Percentiles rank a stretch among this genome's conserved stretches.
These are phyloP conservation scores for Umbellularia californica DNA, from an alignment of 164 flowering plant genomes.

Conservation along the genomic window DNA sequence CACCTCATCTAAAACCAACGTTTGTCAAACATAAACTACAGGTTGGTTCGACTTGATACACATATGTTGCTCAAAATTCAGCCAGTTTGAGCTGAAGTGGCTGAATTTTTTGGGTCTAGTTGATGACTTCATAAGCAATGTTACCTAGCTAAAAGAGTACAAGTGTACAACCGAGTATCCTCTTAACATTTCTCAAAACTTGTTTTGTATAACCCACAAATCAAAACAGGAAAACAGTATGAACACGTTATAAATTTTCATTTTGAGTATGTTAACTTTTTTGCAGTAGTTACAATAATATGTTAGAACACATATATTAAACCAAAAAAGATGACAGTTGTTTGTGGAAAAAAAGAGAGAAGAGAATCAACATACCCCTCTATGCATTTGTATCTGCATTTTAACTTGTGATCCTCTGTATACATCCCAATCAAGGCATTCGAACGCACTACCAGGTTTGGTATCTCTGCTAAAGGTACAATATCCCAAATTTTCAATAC, in stretches of 20 bases:
- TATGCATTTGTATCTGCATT: conserved; percentile 40
- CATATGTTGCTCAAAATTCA: background rate
- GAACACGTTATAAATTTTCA: too few relatives aligned
- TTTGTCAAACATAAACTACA: background rate
- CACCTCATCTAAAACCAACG: too few relatives aligned
- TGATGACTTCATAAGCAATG: background rate
- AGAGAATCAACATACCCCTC: conserved; percentile 45
- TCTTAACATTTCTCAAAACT: too few relatives aligned
- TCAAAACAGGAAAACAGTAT: too few relatives aligned
- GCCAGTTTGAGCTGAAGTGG: background rate
- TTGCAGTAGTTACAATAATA: too few relatives aligned
- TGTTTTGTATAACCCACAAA: too few relatives aligned
- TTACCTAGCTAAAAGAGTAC: background rate
- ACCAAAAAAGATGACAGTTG: too few relatives aligned
- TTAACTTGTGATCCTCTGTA: conserved; percentile 31
- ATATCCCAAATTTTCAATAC: conserved; percentile 64
- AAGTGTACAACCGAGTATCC: too few relatives aligned
- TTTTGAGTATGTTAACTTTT: too few relatives aligned
- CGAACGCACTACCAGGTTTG: conserved; percentile 30
- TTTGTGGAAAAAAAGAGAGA: too few relatives aligned
- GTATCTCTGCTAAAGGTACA: conserved; percentile 46
- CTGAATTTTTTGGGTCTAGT: background rate
- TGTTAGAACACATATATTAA: too few relatives aligned
- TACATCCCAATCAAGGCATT: background rate
- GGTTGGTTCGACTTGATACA: background rate